Percentiles rank a stretch among this genome's conserved stretches.
Evolutionary conservation across 345 rosid genomes (phyloP).

Genomic region (Viola odorata): DNA sequence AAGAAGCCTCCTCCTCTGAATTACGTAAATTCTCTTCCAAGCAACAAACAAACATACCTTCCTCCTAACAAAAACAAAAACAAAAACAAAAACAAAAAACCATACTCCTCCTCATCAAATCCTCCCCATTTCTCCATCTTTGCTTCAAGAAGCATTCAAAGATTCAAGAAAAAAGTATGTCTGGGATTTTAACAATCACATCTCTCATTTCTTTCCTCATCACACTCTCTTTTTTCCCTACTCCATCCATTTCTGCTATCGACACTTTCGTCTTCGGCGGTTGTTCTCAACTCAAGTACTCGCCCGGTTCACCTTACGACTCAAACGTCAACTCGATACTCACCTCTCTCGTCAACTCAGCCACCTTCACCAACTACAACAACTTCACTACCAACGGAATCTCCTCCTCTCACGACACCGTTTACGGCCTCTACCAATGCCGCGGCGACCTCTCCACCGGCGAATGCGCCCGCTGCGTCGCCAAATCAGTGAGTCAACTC

Average conservation of each 20-base stretch:
- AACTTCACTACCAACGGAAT: constrained; percentile 19
- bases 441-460: constrained; percentile 26
- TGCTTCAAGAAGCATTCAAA: not conserved
- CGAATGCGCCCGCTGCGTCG: constrained; percentile 22
- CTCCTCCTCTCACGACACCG: constrained; percentile 11
- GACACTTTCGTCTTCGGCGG: constrained; percentile 25
- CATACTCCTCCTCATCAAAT: not conserved
- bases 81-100: not conserved
- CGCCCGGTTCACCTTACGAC: constrained; percentile 24
- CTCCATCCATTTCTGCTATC: constrained; percentile 12
- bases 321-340: constrained; percentile 25
- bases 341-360: constrained; percentile 29
- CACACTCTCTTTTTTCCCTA: constrained; percentile 1
- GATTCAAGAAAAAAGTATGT: not conserved
- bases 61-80: not conserved
- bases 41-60: constrained; percentile 25
- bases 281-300: constrained; percentile 21
- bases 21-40: constrained; percentile 57
- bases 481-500: constrained; percentile 20
- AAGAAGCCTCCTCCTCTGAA: constrained; percentile 26
- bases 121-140: not conserved
- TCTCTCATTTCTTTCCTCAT: constrained; percentile 3
- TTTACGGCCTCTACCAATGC: constrained; percentile 34
- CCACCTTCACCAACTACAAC: constrained; percentile 22
- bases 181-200: not conserved